Percentiles rank a stretch among this genome's conserved stretches.
Evolutionary conservation across 257 asterid genomes (phyloP).

Genomic region (Ligustrum vulgare): DNA sequence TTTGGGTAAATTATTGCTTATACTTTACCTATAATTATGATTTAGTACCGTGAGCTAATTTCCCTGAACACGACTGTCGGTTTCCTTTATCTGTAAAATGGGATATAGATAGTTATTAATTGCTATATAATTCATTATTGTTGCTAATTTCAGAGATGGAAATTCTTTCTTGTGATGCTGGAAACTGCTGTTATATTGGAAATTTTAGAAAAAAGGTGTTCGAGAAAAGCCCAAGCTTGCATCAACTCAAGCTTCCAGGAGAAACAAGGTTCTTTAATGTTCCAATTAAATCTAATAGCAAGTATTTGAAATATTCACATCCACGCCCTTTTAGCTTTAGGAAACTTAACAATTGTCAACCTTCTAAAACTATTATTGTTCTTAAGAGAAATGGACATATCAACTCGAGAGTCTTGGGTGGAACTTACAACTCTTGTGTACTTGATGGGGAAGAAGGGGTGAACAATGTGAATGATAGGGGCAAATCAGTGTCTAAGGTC

Average conservation of each 20-base stretch:
- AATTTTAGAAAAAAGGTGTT: conserved; percentile 31
- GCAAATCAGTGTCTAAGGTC: conserved; percentile 52
- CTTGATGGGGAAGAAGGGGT: conserved; percentile 50
- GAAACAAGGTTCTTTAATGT: conserved; percentile 30
- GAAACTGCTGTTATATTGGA: conserved; percentile 31
- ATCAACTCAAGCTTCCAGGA: conserved; percentile 31
- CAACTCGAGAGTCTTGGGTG: conserved; percentile 43
- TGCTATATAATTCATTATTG: conserved; percentile 20
- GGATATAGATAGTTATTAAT: conserved; percentile 1
- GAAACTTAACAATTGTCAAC: conserved; percentile 24
- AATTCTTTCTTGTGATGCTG: conserved; percentile 48
- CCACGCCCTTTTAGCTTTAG: conserved; percentile 26
- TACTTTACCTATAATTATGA: not conserved
- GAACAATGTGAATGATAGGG: conserved; percentile 29
- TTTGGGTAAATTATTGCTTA: not conserved
- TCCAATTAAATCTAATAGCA: conserved; percentile 21
- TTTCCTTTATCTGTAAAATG: not conserved
- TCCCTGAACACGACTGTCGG: not conserved
- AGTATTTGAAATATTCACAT: conserved; percentile 29
- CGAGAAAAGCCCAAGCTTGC: conserved; percentile 29
- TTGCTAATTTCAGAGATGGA: conserved; percentile 62
- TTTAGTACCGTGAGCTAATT: not conserved
- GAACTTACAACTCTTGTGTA: conserved; percentile 35
- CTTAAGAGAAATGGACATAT: conserved; percentile 37
- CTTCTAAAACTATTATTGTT: conserved; percentile 29